Base-by-base conservation (phyloP, 2,329 filamentous ascomycete species). In the Aspergillus ochraceus region DNA sequence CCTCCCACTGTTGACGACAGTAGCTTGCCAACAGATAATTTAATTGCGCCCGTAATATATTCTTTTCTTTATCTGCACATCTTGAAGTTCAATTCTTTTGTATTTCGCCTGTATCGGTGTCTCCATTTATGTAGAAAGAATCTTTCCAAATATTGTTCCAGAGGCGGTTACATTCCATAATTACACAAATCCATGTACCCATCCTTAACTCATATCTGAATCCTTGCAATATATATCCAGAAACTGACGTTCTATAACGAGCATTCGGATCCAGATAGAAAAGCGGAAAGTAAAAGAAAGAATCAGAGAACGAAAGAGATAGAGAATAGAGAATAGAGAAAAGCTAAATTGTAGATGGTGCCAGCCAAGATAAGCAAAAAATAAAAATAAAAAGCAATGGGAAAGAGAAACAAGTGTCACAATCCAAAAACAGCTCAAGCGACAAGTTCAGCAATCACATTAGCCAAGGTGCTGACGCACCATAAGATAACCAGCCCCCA, bases 401-500 rank as follows among this genome's bases (percentile, higher is more conserved):
- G 17, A 8, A 42, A 6, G 17, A 14, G 2, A 42, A n/a, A 42
- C 19, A 42, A 42, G 17, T 6, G 9, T 42, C 36, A n/a, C 17
- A n/a, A 17, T n/a, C 17, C 14, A 17, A 1, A 42, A 42, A n/a
- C 17, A 47, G 20, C 45, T 70, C 60, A 73, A 24, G 56, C 63
- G 14, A 65, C 22, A 49, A 94, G 69, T 77, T 99, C 95, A 17
- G 96, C 84, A 49, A 89, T 81, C 2, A 99, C 84, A 76, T 98
- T 99, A 22, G 88, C 80, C 36, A 90, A 70, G 0, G 94, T 98
- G 71, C 90, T 93, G 26, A 92, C 75, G 12, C 79, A 81, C 95
- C 95, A 99, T 19, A 98, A 76, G 10, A 79, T 83, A 68, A 99
- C 90, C 68, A 98, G 74, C 0, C 86, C 86, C 83, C 87, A 90